Evolutionary conservation across 208 protist species (phyloP).

Genomic region (Leishmania lainsoni): DNA sequence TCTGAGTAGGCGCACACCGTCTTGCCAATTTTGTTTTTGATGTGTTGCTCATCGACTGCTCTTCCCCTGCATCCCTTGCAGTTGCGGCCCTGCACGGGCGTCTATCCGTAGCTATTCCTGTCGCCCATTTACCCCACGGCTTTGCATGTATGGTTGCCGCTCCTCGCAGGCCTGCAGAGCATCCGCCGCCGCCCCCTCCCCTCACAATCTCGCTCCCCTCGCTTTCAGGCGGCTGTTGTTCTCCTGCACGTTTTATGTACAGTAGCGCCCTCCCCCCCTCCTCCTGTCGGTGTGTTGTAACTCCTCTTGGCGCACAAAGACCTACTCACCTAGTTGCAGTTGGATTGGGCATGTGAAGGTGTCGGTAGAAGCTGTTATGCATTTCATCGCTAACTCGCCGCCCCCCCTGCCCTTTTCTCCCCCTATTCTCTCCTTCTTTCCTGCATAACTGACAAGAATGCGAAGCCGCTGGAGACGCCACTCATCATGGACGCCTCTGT

Average conservation of each 20-base stretch:
- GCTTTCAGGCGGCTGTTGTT: background rate
- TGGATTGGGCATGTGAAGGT: background rate
- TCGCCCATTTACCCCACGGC: background rate
- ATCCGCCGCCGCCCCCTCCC: background rate
- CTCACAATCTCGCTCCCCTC: background rate
- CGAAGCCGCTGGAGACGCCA: background rate
- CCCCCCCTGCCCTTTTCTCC: background rate
- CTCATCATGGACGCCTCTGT: conserved; percentile 1
- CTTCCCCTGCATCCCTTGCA: background rate
- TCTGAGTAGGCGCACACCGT: background rate
- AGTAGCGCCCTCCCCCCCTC: background rate
- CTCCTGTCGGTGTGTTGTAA: background rate
- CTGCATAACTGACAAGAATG: background rate
- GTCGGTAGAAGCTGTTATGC: background rate
- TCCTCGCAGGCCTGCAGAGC: background rate
- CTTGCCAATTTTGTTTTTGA: background rate
- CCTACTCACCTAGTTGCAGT: background rate
- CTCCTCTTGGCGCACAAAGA: background rate
- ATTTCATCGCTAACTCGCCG: background rate
- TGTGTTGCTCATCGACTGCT: background rate
- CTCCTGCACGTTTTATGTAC: background rate
- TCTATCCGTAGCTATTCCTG: background rate
- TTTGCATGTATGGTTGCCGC: conserved; percentile 12
- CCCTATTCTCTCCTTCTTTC: background rate
- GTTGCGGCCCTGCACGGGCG: background rate